These are phyloP conservation scores for Phytophthora hybrid DNA, from an alignment of 352 stramenopile genomes.

Conservation along the genomic window DNA sequence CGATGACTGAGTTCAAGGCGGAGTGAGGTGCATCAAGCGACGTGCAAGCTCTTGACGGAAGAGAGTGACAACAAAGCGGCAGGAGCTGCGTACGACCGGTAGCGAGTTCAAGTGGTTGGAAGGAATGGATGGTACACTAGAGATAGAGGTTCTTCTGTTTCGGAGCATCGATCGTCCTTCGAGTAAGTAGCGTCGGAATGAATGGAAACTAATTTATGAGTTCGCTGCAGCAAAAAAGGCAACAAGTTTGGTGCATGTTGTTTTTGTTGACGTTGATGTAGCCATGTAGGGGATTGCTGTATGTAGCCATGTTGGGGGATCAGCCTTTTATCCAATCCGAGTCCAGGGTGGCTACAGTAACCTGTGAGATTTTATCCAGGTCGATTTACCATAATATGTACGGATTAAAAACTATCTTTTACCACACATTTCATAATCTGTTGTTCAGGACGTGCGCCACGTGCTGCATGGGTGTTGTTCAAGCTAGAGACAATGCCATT, in stretches of 20 bases:
- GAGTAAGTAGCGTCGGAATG: conserved; percentile 35
- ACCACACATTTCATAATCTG: not conserved
- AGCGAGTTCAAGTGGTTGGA: conserved; percentile 20
- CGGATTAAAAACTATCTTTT: not conserved
- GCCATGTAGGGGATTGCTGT: not conserved
- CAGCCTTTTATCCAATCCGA: conserved; percentile 22
- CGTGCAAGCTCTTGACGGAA: not conserved
- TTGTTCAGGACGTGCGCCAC: not conserved
- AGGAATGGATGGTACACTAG: conserved; percentile 3
- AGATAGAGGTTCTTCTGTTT: not conserved
- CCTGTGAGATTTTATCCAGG: conserved; percentile 4
- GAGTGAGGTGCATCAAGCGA: conserved; percentile 15
- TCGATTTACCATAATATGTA: not conserved
- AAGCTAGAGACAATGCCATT: conserved; percentile 6
- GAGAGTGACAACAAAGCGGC: not conserved
- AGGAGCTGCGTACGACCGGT: not conserved
- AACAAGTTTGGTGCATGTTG: not conserved
- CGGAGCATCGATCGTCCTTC: not conserved
- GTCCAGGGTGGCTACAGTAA: conserved; percentile 22
- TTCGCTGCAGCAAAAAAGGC: conserved; percentile 32
- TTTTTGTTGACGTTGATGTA: conserved; percentile 5
- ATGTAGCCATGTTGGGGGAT: conserved; percentile 8
- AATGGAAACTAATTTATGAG: conserved; percentile 56
- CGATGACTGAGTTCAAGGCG: not conserved
- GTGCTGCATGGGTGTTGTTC: conserved; percentile 1